Percentiles rank a stretch among this genome's conserved stretches.
These are phyloP conservation scores for Neurospora intermedia DNA, from an alignment of 495 filamentous ascomycete species.

Conservation along the genomic window DNA sequence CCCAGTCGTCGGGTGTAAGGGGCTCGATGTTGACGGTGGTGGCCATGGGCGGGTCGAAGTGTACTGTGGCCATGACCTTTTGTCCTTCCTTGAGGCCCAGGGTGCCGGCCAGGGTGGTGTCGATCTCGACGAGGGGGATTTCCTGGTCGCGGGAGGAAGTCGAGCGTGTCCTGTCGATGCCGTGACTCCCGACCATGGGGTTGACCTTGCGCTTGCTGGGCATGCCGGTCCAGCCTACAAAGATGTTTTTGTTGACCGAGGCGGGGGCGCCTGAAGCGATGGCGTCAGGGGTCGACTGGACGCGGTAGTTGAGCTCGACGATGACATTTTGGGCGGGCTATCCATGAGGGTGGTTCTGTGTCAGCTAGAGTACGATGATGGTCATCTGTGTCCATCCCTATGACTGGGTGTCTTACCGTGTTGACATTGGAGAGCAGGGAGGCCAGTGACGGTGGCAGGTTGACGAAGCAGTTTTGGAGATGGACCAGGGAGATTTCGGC, in stretches of 20 bases:
- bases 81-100: constrained; percentile 75
- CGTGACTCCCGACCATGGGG: constrained; percentile 61
- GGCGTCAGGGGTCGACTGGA: constrained; percentile 24
- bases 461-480: constrained; percentile 88
- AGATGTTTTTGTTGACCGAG: constrained; percentile 56
- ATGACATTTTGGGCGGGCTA: constrained; percentile 91
- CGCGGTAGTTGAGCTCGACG: constrained; percentile 69
- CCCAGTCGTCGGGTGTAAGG: constrained; percentile 90
- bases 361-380: neutral
- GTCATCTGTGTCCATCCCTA: neutral
- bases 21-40: constrained; percentile 95
- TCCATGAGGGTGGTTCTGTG: neutral
- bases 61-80: constrained; percentile 61
- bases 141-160: constrained; percentile 57
- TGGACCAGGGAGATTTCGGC: constrained; percentile 73
- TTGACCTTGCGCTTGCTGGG: constrained; percentile 73
- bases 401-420: constrained; percentile 46
- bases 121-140: constrained; percentile 68
- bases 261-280: constrained; percentile 23
- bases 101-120: constrained; percentile 76
- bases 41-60: constrained; percentile 79
- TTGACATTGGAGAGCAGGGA: constrained; percentile 76
- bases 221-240: constrained; percentile 94
- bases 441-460: constrained; percentile 78
- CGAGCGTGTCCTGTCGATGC: constrained; percentile 49